Evolutionary conservation across 768 basidiomycete genomes (phyloP), one percentile per base, ranked within the genome.

Genomic region (Pleurotus tuber-regium): DNA sequence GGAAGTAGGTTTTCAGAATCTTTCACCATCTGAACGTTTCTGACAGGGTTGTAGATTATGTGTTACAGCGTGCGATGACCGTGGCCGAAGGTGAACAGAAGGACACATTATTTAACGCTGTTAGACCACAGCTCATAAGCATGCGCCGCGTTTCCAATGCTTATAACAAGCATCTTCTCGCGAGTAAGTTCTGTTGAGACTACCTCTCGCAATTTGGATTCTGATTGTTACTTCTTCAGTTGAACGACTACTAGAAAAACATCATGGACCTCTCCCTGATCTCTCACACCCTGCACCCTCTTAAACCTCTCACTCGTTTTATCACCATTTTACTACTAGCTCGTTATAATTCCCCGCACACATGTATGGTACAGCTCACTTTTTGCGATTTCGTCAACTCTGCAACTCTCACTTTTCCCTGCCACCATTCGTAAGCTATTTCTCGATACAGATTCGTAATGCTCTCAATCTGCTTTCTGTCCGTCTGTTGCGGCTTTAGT

Each of bases 131-230:
- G 55, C 72, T 95, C 21, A 71, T 73, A 26, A 81, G 69, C 63
- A 86, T 93, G 76, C 83, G 86, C 46, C 77, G 80, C 60, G 83
- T 82, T 60, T 83, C 87, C 23, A 83, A 81, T 55, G 77, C 81
- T 19, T 86, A 88, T 65, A 86, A 79, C 70, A 90, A 89, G 69
- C 91, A 93, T 61, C 78, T 95, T 44, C 75, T 78, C 46, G 83
- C 90, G 35, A 90, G 90, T 92, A 66, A 54, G 90, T 65, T 16
- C 29, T 44, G 36, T 42, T n/a, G 25, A 21, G 11, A 7, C 51
- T n/a, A 4, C 18, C 4, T 14, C n/a, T 21, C 19, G 29, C 26
- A 46, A 23, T 7, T 25, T 29, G 4, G 31, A 52, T 40, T 43
- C 59, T 59, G 12, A 65, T 53, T 14, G 21, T 2, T 30, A 16